These are phyloP conservation scores for Psilocybe azurescens DNA, from an alignment of 768 basidiomycete genomes.

Conservation along the genomic window DNA sequence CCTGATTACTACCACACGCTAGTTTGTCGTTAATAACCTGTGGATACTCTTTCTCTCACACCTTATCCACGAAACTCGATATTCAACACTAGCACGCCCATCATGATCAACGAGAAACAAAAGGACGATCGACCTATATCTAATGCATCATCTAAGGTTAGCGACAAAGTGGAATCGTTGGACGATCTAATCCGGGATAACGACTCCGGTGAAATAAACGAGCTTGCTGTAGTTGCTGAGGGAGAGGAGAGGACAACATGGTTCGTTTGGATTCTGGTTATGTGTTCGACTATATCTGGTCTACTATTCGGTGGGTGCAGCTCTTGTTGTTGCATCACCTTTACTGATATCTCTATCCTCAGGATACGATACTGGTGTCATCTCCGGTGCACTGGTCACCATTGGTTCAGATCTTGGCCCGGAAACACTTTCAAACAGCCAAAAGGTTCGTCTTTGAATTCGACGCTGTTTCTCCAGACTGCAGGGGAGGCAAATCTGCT, in stretches of 20 bases:
- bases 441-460: conserved; percentile 52
- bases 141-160: conserved; percentile 15
- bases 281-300: conserved; percentile 77
- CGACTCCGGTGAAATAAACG: conserved; percentile 61
- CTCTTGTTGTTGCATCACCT: not conserved
- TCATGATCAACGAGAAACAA: conserved; percentile 18
- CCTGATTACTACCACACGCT: conserved; percentile 16
- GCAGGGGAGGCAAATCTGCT: not conserved
- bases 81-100: not conserved
- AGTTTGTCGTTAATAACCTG: not conserved
- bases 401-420: conserved; percentile 73
- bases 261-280: conserved; percentile 81
- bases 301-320: conserved; percentile 69
- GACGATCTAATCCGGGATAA: conserved; percentile 27
- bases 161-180: conserved; percentile 20
- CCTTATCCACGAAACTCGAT: conserved; percentile 3
- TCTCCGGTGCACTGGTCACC: conserved; percentile 80
- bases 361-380: conserved; percentile 86
- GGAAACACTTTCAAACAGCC: conserved; percentile 55
- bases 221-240: conserved; percentile 62
- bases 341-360: conserved; percentile 3
- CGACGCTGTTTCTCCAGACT: conserved; percentile 3
- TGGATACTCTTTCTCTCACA: not conserved
- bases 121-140: conserved; percentile 1
- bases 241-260: conserved; percentile 70